Evolutionary conservation across 176 grass and related monocot genomes (phyloP).

Genomic region (Aegilops longissima): DNA sequence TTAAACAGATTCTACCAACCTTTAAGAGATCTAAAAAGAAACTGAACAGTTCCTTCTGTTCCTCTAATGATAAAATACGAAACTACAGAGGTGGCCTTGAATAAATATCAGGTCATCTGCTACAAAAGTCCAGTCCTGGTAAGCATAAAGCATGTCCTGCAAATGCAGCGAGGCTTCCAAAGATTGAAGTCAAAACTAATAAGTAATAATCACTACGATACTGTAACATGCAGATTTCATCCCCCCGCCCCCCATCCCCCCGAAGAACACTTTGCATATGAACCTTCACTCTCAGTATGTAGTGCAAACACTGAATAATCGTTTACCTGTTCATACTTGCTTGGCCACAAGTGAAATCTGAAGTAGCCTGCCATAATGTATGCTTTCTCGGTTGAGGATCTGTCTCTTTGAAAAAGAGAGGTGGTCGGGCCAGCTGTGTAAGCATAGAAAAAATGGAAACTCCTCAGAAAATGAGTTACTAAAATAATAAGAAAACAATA

Average conservation of each 20-base stretch:
- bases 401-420: slow-evolving; percentile 94
- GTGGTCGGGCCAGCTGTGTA: slow-evolving; percentile 76
- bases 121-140: background rate
- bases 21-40: background rate
- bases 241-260: too few species aligned
- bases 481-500: background rate
- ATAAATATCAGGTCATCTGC: background rate
- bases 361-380: slow-evolving; percentile 90
- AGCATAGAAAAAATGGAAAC: background rate
- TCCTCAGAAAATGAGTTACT: slow-evolving; percentile 20
- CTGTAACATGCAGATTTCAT: background rate
- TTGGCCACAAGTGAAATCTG: slow-evolving; percentile 94
- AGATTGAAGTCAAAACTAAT: background rate
- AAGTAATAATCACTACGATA: background rate
- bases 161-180: background rate
- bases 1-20: background rate
- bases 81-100: background rate
- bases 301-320: background rate
- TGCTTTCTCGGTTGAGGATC: slow-evolving; percentile 99
- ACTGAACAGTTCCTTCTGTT: background rate
- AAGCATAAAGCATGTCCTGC: background rate
- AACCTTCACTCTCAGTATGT: background rate
- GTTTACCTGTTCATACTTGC: slow-evolving; percentile 86
- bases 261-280: slow-evolving; percentile 1
- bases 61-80: background rate